Base-by-base conservation (phyloP, 2,329 filamentous ascomycete species). In the Penicillium verrucosum region DNA sequence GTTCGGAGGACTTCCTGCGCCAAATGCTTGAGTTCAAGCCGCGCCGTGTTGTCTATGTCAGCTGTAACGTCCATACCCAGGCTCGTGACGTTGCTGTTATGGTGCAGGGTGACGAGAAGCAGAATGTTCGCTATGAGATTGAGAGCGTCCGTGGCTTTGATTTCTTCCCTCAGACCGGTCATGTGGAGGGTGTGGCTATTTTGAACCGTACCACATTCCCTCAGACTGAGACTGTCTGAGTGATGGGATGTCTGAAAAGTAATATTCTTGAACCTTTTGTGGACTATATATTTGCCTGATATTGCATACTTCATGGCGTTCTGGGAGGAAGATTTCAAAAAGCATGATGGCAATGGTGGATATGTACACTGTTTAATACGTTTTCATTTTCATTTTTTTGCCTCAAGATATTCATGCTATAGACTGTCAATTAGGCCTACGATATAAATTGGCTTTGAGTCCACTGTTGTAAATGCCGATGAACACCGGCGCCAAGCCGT, bases 1-100 rank as follows among this genome's bases (percentile, higher is more conserved):
- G 94, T 71, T 93, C 96, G 66, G 85, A 86, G 46, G 84, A 84
- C 61, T 99, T 99, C 73, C 77, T 99, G 41, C 75, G 79, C 16
- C 94, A 99, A 78, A 75, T 99, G 68, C 77, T 97, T 52, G 75
- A 78, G 6, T 97, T 90, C 67, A 89, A 83, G 0, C 93, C 94
- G 0, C 81, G 82, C 61, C 81, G 94, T 57, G 85, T 99, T 11
- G 85, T 96, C 5, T 99, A 99, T 72, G 93, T 99, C 40, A 96
- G 90, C 70, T 99, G 94, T 68, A 99, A 99, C 69, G 94, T 99
- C 62, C 94, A 99, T 72, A 97, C 93, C 9, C 94, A 97, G 81
- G 94, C 94, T 14, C 80, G 94, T 51, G 94, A 99, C 75, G 87
- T 99, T 0, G 94, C 92, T 0, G 85, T 93, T 59, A 76, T 99